Percentiles rank a stretch among this genome's conserved stretches.
Evolutionary conservation across 2,329 filamentous ascomycete genomes (phyloP).

Genomic region (Fusarium sulawesiense): DNA sequence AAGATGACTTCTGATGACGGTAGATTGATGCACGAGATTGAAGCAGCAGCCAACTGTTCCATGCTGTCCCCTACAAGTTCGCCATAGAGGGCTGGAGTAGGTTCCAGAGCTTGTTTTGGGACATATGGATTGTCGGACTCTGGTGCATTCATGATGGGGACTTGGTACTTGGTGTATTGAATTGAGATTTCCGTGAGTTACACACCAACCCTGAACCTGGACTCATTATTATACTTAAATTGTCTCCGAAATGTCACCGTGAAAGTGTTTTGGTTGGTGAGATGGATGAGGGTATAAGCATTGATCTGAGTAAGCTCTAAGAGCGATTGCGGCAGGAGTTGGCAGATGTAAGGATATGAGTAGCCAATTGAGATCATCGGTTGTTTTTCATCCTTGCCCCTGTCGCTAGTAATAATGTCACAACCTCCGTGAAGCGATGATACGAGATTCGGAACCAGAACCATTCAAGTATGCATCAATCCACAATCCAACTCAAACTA

Average conservation of each 20-base stretch:
- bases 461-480: too few species aligned
- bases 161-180: too few species aligned
- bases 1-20: background rate
- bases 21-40: background rate
- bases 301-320: background rate
- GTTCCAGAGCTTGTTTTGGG: conserved; percentile 6
- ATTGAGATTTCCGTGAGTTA: fast-evolving
- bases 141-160: conserved; percentile 5
- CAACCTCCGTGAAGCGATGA: fast-evolving
- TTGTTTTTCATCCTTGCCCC: fast-evolving
- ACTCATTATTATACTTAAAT: background rate
- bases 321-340: too few species aligned
- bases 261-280: fast-evolving
- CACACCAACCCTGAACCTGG: fast-evolving
- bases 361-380: fast-evolving
- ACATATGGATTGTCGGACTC: background rate
- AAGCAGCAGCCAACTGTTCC: conserved; percentile 4
- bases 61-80: background rate
- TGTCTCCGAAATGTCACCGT: conserved; percentile 8
- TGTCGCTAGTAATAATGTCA: too few species aligned
- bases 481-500: too few species aligned
- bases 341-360: fast-evolving
- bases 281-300: fast-evolving
- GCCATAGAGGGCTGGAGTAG: conserved; percentile 10
- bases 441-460: too few species aligned